Base-by-base conservation (phyloP, 2,329 filamentous ascomycete species). In the Epichloe gansuensis region DNA sequence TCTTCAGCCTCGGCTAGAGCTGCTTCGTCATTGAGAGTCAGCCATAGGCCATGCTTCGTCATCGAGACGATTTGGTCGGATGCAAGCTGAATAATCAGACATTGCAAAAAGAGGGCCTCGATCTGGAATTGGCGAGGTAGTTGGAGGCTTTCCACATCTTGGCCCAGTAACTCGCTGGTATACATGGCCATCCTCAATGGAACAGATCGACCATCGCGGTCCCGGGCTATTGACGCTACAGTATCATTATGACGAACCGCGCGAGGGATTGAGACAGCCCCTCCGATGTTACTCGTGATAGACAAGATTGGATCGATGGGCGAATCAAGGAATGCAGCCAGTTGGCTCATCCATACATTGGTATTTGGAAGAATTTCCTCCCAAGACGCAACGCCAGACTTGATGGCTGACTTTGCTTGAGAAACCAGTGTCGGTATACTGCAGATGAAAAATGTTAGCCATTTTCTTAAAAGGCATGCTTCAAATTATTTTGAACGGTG, bases 171-270 rank as follows among this genome's bases (percentile, higher is more conserved):
- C 47, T 75, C 75, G 5, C 74, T 72, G 0, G 81, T 77, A 63
- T 89, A 95, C 47, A 84, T 73, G 1, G 84, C 81, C 71, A 94
- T 86, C 51, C 91, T 77, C 13, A 87, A 78, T 1, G 88, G 81
- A 51, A 86, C 73, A 2, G 88, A 88, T 35, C 82, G 79, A 0
- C 86, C 86, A 56, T 79, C 77, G 4, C 76, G 71, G 62, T 95
- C 89, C 43, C 84, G 74, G 35, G 70, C 63, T 15, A 76, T 56
- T 23, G 21, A 48, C 15, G 17, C 7, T n/a, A 17, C 12, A n/a
- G 31, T 11, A 15, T 21, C 17, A 9, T 40, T 9, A 21, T 31
- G 27, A 39, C 12, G 27, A n/a, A 5, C 23, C 34, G 36, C 17
- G 7, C 23, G 17, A 36, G 69, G 63, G 0, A 95, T 68, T 57